Evolutionary conservation across 2,329 filamentous ascomycete genomes (phyloP).

Genomic region (Didymellaceae sp.): DNA sequence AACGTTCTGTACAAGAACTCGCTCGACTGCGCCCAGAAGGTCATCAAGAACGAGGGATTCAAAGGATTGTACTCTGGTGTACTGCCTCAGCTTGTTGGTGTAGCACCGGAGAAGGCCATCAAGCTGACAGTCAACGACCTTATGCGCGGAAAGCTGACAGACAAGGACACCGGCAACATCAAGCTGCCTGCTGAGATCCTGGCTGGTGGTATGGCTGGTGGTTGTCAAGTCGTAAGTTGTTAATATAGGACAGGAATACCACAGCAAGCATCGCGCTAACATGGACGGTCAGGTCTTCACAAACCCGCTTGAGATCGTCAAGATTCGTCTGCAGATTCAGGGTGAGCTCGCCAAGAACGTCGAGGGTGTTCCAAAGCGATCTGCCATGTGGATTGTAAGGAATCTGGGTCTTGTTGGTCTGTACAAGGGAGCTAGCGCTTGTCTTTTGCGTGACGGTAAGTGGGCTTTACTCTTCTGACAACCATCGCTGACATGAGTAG

Average conservation of each 20-base stretch:
- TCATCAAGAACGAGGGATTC: constrained; percentile 90
- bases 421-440: constrained; percentile 96
- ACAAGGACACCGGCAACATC: constrained; percentile 76
- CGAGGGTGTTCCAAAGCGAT: constrained; percentile 82
- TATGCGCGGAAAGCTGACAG: constrained; percentile 76
- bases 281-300: constrained; percentile 75
- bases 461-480: background rate
- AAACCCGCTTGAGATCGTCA: constrained; percentile 98
- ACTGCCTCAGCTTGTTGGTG: constrained; percentile 91
- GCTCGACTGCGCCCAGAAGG: constrained; percentile 91
- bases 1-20: constrained; percentile 97
- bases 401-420: constrained; percentile 93
- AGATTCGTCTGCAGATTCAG: constrained; percentile 97
- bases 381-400: constrained; percentile 95
- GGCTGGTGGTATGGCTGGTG: constrained; percentile 88
- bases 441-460: constrained; percentile 79
- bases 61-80: constrained; percentile 92
- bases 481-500: constrained; percentile 46
- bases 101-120: constrained; percentile 99
- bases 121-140: constrained; percentile 98
- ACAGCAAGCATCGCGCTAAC: constrained; percentile 14
- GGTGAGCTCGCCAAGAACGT: constrained; percentile 91
- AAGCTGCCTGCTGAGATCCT: constrained; percentile 75
- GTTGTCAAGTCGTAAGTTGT: constrained; percentile 85
- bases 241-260: background rate